Base-by-base conservation (phyloP, 257 asterid species). In the Ilex aquifolium region DNA sequence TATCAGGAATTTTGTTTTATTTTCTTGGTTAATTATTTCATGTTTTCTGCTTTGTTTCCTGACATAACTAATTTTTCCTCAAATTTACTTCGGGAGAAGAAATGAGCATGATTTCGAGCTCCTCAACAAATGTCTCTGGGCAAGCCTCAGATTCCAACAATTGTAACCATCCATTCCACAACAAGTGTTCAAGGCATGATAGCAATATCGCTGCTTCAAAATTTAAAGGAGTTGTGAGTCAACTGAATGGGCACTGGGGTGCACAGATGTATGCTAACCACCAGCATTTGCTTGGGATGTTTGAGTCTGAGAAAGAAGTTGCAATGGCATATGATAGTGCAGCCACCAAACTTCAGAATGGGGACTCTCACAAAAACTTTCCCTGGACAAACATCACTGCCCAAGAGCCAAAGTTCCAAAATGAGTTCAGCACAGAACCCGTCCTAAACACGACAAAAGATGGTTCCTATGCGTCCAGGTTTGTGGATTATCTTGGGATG, bases 241-340 rank as follows among this genome's bases (percentile, higher is more conserved):
- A 85, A 39, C 84, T 67, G 4, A 85, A 85, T 21, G 97, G 96
- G 0, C 92, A 87, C 48, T 89, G 96, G 93, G 96, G 96, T 0
- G 97, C 97, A 0, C 91, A 89, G 44, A 85, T 83, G 15, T 83
- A 85, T 51, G 73, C 83, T 15, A 76, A 85, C 65, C 89, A 81
- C 30, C 79, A 78, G 6, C 68, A 96, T 44, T 89, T 91, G 99
- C 82, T 90, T 0, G 95, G 91, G 0, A 88, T 90, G 0, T 86
- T 84, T 48, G 77, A 79, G 15, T 69, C 95, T 0, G 90, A 85
- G 72, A 61, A 4, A 0, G 95, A 85, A 56, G 95, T 91, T 4
- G 95, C 85, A n/a, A 79, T 71, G 83, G 87, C 94, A 0, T 87
- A 90, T 46, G 91, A 85, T 9, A 85, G 94, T n/a, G 88, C 88